These are phyloP conservation scores for Erodium chrysanthum DNA, from an alignment of 441 rosid species.

Conservation along the genomic window DNA sequence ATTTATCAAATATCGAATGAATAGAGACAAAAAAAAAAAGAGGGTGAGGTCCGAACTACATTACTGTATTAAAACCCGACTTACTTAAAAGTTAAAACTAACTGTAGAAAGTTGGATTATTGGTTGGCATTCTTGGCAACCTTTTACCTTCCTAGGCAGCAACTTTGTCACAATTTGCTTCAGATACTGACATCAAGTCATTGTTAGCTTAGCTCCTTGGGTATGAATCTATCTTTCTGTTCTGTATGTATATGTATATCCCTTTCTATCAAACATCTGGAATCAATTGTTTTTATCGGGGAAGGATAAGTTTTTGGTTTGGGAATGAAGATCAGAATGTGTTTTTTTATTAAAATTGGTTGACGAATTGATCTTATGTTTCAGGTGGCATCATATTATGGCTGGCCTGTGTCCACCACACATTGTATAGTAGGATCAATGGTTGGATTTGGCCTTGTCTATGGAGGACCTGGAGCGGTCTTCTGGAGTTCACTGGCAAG, in stretches of 20 bases:
- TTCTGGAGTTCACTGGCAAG: slow-evolving; percentile 92
- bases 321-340: background rate
- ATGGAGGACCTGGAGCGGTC: slow-evolving; percentile 87
- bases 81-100: too few relatives aligned
- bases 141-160: background rate
- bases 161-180: background rate
- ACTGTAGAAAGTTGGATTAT: background rate
- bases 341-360: too few relatives aligned
- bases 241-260: background rate
- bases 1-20: slow-evolving; percentile 25
- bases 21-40: too few relatives aligned
- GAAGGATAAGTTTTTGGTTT: background rate
- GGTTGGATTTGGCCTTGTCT: slow-evolving; percentile 95
- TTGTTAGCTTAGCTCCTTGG: background rate
- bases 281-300: background rate
- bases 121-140: background rate
- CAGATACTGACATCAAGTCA: background rate
- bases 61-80: too few relatives aligned
- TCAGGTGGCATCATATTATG: slow-evolving; percentile 85
- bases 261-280: background rate
- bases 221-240: background rate
- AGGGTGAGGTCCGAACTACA: slow-evolving; percentile 14
- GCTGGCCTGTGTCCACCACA: slow-evolving; percentile 97
- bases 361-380: slow-evolving; percentile 5
- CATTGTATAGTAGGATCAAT: slow-evolving; percentile 94